Conservation (phyloP, 345 rosid genomes). For the Odontarrhena argentea region DNA sequence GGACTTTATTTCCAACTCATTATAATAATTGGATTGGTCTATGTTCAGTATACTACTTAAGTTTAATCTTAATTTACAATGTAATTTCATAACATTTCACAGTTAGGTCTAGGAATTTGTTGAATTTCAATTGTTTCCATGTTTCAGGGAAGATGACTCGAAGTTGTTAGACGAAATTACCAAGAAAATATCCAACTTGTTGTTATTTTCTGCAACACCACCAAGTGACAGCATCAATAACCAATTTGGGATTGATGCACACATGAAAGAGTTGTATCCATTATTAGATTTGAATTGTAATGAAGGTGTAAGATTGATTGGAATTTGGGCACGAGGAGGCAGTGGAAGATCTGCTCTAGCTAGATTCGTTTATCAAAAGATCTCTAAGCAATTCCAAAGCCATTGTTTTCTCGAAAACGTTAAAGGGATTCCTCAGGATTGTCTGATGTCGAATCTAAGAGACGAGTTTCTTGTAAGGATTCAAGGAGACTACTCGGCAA, state of each 20-base stretch:
- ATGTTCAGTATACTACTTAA: too few species aligned
- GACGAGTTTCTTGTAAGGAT: slow-evolving; percentile 21
- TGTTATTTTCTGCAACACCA: slow-evolving; percentile 1
- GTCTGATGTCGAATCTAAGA: slow-evolving; percentile 4
- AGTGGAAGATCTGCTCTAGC: slow-evolving; percentile 37
- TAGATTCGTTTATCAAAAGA: slow-evolving; percentile 28
- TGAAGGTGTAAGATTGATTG: slow-evolving; percentile 26
- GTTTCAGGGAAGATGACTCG: slow-evolving; percentile 34
- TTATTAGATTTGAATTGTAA: slow-evolving; percentile 14
- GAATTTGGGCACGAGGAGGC: slow-evolving; percentile 37
- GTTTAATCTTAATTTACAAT: too few species aligned
- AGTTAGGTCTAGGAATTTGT: too few species aligned
- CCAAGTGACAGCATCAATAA: not conserved
- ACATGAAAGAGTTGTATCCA: slow-evolving; percentile 18
- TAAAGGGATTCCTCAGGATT: slow-evolving; percentile 8
- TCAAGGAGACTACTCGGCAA: slow-evolving; percentile 18
- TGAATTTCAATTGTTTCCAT: not conserved
- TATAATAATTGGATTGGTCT: too few species aligned
- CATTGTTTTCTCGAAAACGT: slow-evolving; percentile 38
- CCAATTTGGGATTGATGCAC: slow-evolving; percentile 37
- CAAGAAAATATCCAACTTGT: slow-evolving; percentile 9
- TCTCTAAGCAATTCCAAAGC: slow-evolving; percentile 31
- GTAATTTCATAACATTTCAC: too few species aligned
- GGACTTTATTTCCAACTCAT: too few species aligned
- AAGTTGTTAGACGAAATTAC: slow-evolving; percentile 29